Base-by-base conservation (phyloP, 2,329 filamentous ascomycete species). In the Colletotrichum eremochloae region DNA sequence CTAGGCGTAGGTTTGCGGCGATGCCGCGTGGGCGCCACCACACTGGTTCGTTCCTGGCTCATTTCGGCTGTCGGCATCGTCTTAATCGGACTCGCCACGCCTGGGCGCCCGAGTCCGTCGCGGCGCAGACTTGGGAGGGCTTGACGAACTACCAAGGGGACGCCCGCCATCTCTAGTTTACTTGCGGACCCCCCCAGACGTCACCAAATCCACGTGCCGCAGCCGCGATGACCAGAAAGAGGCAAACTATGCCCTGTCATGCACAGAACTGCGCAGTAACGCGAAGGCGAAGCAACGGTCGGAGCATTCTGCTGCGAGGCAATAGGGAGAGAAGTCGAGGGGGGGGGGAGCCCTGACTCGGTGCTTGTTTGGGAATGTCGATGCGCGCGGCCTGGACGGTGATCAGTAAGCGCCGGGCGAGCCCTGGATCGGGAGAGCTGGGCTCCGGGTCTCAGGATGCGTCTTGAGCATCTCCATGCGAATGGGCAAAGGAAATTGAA, bases 371-470 rank as follows among this genome's bases (percentile, higher is more conserved):
- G 31, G 69, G 55, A 11, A 56, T 15, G 46, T 48, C 44, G 31
- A 48, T 48, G 70, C 70, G 70, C 70, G 65, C 70, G 70, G 66
- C 66, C 58, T 61, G 29, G 60, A 48, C 14, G 46, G 24, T 61
- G 70, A 70, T 72, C 70, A 65, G 55, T 61, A 46, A 64, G 55
- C 38, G 55, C 48, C 44, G 40, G 44, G 9, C 46, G 60, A 61
- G 29, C 58, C 52, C 20, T 56, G 40, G 46, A 24, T 55, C 70
- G 66, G 70, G 66, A 72, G 46, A 53, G 24, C 15, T 61, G 66
- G 57, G 66, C 66, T 72, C 70, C 66, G 60, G 66, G 70, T 72
- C 70, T 72, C 70, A 72, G 70, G 67, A 69, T 70, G 48, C 55
- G 58, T 63, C 65, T 56, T 68, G 65, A 48, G 50, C 20, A 36